phyloP scores from a whole-genome alignment of 768 basidiomycete species.

The Lactifluus subvellereus region DNA sequence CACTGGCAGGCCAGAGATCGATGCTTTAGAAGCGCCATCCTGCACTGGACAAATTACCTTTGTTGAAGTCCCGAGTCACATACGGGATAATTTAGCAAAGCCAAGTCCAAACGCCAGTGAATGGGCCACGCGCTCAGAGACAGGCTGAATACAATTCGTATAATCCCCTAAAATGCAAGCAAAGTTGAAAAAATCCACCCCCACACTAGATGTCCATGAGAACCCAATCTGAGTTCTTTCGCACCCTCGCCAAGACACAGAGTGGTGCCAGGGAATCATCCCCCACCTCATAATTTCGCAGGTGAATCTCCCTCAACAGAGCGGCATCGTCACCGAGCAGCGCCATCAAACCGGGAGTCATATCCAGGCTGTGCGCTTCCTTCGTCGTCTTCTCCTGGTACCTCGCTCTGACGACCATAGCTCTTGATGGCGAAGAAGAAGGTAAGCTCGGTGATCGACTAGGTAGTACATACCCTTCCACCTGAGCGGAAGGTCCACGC shows the following conservation, averaged over 20 bases:
- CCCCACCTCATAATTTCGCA: slow-evolving; percentile 8
- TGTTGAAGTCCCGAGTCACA: no score
- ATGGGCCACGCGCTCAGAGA: no score
- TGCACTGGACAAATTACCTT: no score
- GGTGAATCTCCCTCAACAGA: neutral
- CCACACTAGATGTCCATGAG: neutral
- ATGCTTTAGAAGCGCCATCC: no score
- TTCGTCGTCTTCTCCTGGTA: neutral
- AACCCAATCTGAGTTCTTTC: slow-evolving; percentile 2
- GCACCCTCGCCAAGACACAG: slow-evolving; percentile 1
- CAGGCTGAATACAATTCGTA: no score
- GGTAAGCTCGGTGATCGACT: neutral
- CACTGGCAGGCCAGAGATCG: no score
- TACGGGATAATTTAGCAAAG: no score
- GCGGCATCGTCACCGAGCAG: neutral
- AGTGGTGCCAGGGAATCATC: neutral
- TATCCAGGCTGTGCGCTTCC: neutral
- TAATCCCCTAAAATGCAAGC: no score
- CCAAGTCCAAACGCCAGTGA: no score
- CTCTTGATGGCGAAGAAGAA: neutral
- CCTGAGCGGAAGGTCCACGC: no score
- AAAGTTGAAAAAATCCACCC: neutral
- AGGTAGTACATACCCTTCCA: neutral
- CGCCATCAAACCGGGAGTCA: slow-evolving; percentile 8
- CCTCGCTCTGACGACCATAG: neutral